Percentiles rank a stretch among this genome's conserved stretches.
Conservation (phyloP, 257 asterid species). For the Pogostemon cablin region DNA sequence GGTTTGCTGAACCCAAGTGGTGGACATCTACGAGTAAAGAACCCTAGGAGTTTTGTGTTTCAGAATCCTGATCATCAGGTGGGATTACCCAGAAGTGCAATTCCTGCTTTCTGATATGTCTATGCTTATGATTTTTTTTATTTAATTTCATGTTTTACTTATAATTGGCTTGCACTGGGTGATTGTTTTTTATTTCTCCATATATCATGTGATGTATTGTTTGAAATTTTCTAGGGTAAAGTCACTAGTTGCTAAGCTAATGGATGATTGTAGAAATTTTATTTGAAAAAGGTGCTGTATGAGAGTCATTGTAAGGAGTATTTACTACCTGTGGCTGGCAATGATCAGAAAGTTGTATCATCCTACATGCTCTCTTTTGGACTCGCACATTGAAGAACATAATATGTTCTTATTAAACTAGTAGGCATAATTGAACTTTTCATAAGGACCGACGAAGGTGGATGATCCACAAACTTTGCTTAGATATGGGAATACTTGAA, state of each 20-base stretch:
- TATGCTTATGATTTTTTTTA: not conserved
- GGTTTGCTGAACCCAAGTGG: slow-evolving; percentile 77
- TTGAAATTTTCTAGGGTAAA: slow-evolving; percentile 3
- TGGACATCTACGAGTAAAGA: slow-evolving; percentile 67
- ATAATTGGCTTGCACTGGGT: slow-evolving; percentile 18
- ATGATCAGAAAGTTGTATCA: not conserved
- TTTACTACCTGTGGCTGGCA: not conserved
- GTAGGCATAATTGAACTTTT: not conserved
- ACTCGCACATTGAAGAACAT: not conserved
- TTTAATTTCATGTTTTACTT: not conserved
- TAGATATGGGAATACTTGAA: not conserved
- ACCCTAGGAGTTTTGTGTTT: slow-evolving; percentile 89
- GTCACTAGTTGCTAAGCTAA: not conserved
- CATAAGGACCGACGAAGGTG: not conserved
- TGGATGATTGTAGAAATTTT: not conserved
- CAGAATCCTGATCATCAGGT: slow-evolving; percentile 99
- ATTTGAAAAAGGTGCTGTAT: not conserved
- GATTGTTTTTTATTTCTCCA: slow-evolving; percentile 5
- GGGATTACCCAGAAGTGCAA: slow-evolving; percentile 10
- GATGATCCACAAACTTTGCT: not conserved
- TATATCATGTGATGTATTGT: not conserved
- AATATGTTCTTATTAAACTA: not conserved
- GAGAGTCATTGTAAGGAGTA: not conserved
- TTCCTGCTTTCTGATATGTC: slow-evolving; percentile 1
- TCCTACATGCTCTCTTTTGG: not conserved